phyloP scores from a whole-genome alignment of 2,329 filamentous ascomycete species.

The Phaeosphaeria sp. region DNA sequence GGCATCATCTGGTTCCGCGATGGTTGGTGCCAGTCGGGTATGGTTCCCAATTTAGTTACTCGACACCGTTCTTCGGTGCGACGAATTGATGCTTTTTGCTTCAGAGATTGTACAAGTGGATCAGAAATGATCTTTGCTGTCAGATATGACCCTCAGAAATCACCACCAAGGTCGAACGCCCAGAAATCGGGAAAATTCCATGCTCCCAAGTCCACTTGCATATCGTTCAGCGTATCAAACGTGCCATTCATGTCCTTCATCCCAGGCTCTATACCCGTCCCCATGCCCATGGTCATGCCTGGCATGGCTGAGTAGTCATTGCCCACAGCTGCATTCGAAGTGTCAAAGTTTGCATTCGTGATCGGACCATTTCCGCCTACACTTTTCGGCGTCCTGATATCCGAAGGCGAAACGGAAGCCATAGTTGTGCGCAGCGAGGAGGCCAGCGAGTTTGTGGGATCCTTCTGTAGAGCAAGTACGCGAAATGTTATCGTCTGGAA shows the following conservation, averaged over 20 bases:
- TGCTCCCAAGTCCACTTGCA: conserved; percentile 35
- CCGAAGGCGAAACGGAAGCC: conserved; percentile 14
- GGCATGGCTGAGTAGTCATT: conserved; percentile 10
- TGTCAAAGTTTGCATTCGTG: not conserved
- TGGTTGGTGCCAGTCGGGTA: no score
- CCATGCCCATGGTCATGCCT: conserved; percentile 15
- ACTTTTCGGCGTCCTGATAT: conserved; percentile 12
- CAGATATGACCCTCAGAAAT: conserved; percentile 21
- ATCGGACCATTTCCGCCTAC: not conserved
- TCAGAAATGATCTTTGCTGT: no score
- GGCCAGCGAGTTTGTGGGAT: conserved; percentile 30
- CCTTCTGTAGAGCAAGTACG: conserved; percentile 40
- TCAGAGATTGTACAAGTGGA: no score
- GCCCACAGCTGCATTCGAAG: not conserved
- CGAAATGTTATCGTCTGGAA: conserved; percentile 36
- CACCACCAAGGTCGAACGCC: conserved; percentile 42
- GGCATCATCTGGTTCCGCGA: no score
- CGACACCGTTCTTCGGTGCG: no score
- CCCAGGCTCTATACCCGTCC: not conserved
- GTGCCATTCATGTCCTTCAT: conserved; percentile 14
- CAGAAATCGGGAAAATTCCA: conserved; percentile 47
- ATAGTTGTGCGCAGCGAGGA: conserved; percentile 28
- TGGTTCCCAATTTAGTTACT: no score
- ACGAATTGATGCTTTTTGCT: no score
- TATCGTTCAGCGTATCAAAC: conserved; percentile 34